Evolutionary conservation across 495 filamentous ascomycete genomes (phyloP).

Genomic region (Podospora conica): DNA sequence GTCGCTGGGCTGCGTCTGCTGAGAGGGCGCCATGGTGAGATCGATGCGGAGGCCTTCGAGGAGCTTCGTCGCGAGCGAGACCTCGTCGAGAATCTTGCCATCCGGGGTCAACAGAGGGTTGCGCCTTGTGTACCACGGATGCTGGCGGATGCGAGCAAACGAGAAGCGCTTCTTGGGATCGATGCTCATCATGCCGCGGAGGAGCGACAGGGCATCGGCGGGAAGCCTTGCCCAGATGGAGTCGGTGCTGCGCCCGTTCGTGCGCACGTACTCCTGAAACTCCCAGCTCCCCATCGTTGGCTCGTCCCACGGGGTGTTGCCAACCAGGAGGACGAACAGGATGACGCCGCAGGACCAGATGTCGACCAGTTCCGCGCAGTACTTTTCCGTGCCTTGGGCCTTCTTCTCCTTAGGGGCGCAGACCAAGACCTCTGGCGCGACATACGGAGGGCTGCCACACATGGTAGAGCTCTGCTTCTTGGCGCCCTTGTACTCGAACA

Average conservation of each 20-base stretch:
- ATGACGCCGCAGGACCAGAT: conserved; percentile 98
- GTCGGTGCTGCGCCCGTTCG: conserved; percentile 72
- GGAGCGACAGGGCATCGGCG: conserved; percentile 68
- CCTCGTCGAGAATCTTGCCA: conserved; percentile 70
- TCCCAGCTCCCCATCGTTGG: conserved; percentile 75
- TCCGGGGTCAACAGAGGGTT: conserved; percentile 70
- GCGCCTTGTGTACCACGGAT: conserved; percentile 88
- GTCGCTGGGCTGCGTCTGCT: conserved; percentile 38
- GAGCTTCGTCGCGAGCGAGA: conserved; percentile 85
- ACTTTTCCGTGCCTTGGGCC: conserved; percentile 55
- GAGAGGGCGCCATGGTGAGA: conserved; percentile 62
- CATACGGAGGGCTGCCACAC: conserved; percentile 95
- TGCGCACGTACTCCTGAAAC: conserved; percentile 76
- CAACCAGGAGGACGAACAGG: conserved; percentile 87
- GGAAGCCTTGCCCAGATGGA: conserved; percentile 82
- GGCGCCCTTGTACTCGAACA: conserved; percentile 81
- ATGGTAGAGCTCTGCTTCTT: conserved; percentile 76
- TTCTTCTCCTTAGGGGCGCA: conserved; percentile 40
- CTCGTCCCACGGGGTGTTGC: conserved; percentile 97
- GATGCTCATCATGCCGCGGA: conserved; percentile 90
- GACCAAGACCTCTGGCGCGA: conserved; percentile 83
- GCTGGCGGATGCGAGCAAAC: conserved; percentile 78
- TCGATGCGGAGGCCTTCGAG: conserved; percentile 90
- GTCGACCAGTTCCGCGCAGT: conserved; percentile 77
- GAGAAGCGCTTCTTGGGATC: conserved; percentile 72